Percentiles rank a stretch among this genome's conserved stretches.
Conservation (phyloP, 164 flowering plant species). For the Magnolia officinalis region DNA sequence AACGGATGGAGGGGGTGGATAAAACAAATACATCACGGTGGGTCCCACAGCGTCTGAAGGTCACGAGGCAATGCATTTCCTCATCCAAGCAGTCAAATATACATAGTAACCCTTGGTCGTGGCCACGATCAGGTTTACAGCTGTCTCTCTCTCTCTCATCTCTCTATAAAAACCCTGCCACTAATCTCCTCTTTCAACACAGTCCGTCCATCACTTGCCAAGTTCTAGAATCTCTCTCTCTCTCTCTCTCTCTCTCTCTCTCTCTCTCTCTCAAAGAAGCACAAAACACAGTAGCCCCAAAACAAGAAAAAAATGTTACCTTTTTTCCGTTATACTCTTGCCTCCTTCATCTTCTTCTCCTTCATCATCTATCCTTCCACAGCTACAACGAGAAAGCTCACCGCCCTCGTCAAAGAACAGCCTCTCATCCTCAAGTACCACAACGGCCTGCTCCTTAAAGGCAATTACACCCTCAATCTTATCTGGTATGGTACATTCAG, state of each 20-base stretch:
- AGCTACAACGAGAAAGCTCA: conserved; percentile 27
- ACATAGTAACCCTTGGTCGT: not conserved
- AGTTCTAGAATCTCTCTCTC: not conserved
- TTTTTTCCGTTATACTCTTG: not conserved
- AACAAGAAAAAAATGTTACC: not conserved
- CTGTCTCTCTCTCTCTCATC: not conserved
- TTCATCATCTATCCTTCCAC: not conserved
- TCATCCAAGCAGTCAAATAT: not conserved
- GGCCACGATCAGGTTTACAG: not conserved
- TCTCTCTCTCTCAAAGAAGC: not conserved
- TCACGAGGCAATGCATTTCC: too few relatives aligned
- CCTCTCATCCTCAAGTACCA: conserved; percentile 56
- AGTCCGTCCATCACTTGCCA: not conserved
- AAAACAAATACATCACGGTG: too few relatives aligned
- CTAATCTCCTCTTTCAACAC: not conserved
- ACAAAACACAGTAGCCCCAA: too few relatives aligned
- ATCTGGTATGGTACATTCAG: conserved; percentile 65
- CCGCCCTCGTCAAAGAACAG: conserved; percentile 36
- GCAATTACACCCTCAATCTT: conserved; percentile 49
- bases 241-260: not conserved
- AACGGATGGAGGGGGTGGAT: too few relatives aligned
- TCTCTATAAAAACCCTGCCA: not conserved
- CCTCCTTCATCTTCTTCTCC: conserved; percentile 7
- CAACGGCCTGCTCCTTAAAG: conserved; percentile 66
- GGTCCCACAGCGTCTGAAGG: too few relatives aligned